phyloP scores from a whole-genome alignment of 2,329 filamentous ascomycete species.

The Orbilia ellipsospora region DNA sequence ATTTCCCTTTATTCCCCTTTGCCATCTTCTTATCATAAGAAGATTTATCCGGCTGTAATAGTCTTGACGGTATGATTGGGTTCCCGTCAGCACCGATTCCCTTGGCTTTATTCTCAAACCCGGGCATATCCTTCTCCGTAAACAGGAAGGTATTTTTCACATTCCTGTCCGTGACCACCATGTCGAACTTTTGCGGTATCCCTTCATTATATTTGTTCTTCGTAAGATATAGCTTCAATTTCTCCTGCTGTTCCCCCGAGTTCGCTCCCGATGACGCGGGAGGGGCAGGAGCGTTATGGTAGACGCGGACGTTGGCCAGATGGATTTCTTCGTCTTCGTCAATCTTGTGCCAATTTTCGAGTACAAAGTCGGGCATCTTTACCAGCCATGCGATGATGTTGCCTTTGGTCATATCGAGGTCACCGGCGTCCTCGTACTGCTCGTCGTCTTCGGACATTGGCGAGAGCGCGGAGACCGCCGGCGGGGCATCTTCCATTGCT shows the following conservation, averaged over 20 bases:
- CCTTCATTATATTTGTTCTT: constrained; percentile 70
- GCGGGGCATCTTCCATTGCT: constrained; percentile 49
- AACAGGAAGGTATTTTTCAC: constrained; percentile 91
- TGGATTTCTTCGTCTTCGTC: constrained; percentile 84
- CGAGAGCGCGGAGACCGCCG: neutral
- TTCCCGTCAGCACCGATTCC: constrained; percentile 61
- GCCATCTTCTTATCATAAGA: constrained; percentile 52
- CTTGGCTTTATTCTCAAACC: constrained; percentile 68
- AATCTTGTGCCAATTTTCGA: constrained; percentile 80
- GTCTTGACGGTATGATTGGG: constrained; percentile 58
- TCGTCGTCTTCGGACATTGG: constrained; percentile 69
- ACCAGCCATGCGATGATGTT: constrained; percentile 72
- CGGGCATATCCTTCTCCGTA: constrained; percentile 89
- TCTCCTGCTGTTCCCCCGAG: constrained; percentile 23
- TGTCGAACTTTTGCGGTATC: constrained; percentile 87
- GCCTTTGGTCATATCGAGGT: constrained; percentile 70
- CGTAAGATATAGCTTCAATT: constrained; percentile 58
- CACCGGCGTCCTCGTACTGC: constrained; percentile 75
- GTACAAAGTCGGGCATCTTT: constrained; percentile 81
- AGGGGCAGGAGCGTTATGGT: constrained; percentile 56
- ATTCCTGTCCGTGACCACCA: constrained; percentile 75
- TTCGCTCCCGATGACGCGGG: constrained; percentile 1
- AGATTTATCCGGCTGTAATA: constrained; percentile 58
- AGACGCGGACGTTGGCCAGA: constrained; percentile 77
- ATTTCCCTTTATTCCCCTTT: constrained; percentile 62